Conservation (phyloP, 129 eudicot genomes). For the Mikania micrantha region DNA sequence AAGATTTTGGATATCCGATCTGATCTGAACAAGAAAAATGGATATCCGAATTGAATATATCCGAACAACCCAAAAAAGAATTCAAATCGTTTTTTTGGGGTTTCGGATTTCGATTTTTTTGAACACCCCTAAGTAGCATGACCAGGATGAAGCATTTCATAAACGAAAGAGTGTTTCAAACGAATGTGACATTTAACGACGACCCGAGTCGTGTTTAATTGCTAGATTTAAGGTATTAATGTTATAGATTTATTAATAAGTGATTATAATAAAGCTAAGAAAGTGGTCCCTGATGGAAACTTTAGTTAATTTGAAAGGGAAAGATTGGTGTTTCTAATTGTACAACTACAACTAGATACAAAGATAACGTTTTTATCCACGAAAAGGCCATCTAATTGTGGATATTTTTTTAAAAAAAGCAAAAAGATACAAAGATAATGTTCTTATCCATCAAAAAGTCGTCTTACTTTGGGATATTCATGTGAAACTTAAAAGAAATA, state of each 20-base stretch:
- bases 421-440: conserved; percentile 16
- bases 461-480: background rate
- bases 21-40: too few relatives aligned
- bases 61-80: too few relatives aligned
- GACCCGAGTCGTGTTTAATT: background rate
- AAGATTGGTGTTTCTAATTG: conserved; percentile 2
- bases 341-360: conserved; percentile 5
- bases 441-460: conserved; percentile 2
- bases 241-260: conserved; percentile 4
- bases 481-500: background rate
- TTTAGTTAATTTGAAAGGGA: conserved; percentile 18
- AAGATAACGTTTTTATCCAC: conserved; percentile 6
- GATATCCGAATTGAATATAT: too few relatives aligned
- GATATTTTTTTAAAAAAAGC: conserved; percentile 11
- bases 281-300: conserved; percentile 26
- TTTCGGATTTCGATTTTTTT: too few relatives aligned
- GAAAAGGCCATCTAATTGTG: background rate
- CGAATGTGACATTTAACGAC: conserved; percentile 22
- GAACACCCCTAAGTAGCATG: background rate
- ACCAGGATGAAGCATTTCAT: background rate
- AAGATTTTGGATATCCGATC: too few relatives aligned
- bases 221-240: conserved; percentile 9
- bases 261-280: background rate
- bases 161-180: background rate
- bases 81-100: too few relatives aligned